Evolutionary conservation across 2,329 filamentous ascomycete species (phyloP).

Genomic region (Chaetothyriales sp.): DNA sequence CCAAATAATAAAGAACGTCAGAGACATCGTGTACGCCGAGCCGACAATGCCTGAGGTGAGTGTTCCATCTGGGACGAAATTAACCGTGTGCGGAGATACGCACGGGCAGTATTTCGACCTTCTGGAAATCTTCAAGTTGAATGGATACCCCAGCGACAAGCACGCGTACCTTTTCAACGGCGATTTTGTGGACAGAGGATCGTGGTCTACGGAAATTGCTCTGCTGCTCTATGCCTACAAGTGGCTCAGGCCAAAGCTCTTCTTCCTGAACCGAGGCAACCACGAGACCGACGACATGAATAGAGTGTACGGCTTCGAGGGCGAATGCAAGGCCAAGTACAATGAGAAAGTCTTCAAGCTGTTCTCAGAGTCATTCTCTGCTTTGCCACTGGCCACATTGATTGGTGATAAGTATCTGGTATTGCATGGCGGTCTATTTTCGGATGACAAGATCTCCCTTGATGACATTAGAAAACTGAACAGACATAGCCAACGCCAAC

Average conservation of each 20-base stretch:
- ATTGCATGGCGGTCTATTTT: slow-evolving; percentile 19
- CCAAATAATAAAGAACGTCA: slow-evolving; percentile 83
- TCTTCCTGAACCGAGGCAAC: slow-evolving; percentile 96
- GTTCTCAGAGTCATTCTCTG: slow-evolving; percentile 96
- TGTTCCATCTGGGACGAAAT: slow-evolving; percentile 58
- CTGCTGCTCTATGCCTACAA: slow-evolving; percentile 92
- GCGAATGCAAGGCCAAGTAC: slow-evolving; percentile 96
- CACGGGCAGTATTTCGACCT: slow-evolving; percentile 98
- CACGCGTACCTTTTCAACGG: slow-evolving; percentile 97
- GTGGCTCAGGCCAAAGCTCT: slow-evolving; percentile 72
- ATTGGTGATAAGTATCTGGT: slow-evolving; percentile 44
- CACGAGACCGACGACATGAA: slow-evolving; percentile 99
- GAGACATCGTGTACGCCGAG: slow-evolving; percentile 80
- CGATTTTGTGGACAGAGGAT: slow-evolving; percentile 94
- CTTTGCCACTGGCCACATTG: slow-evolving; percentile 77
- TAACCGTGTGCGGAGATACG: slow-evolving; percentile 95
- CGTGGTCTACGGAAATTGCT: slow-evolving; percentile 96
- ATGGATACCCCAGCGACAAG: slow-evolving; percentile 69
- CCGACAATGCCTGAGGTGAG: slow-evolving; percentile 93
- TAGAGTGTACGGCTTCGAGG: slow-evolving; percentile 93
- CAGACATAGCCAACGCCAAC: slow-evolving; percentile 79
- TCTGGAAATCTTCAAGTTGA: slow-evolving; percentile 87
- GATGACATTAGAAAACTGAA: slow-evolving; percentile 91
- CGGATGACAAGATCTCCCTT: slow-evolving; percentile 63
- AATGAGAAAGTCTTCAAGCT: slow-evolving; percentile 92